phyloP scores from a whole-genome alignment of 495 filamentous ascomycete species.

The Daldinia grandis region DNA sequence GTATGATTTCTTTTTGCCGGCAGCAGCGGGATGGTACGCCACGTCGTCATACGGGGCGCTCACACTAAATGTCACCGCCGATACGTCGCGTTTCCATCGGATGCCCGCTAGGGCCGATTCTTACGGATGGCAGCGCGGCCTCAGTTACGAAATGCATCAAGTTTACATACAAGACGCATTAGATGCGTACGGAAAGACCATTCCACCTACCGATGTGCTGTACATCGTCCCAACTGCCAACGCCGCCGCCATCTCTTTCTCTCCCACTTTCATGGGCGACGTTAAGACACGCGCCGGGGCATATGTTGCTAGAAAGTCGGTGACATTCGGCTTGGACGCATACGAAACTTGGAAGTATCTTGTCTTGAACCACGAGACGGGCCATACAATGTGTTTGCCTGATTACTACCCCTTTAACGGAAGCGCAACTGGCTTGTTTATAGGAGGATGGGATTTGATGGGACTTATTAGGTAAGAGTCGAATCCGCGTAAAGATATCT shows the following conservation, averaged over 20 bases:
- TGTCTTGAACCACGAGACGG: slow-evolving; percentile 47
- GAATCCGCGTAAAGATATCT: neutral
- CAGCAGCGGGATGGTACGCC: slow-evolving; percentile 44
- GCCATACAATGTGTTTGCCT: slow-evolving; percentile 47
- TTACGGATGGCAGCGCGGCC: slow-evolving; percentile 42
- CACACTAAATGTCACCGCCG: slow-evolving; percentile 38
- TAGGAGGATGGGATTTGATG: slow-evolving; percentile 50
- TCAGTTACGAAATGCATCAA: slow-evolving; percentile 37
- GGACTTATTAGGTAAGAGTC: slow-evolving; percentile 41
- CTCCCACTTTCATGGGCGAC: slow-evolving; percentile 43
- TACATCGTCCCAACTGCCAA: slow-evolving; percentile 45
- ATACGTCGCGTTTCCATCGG: slow-evolving; percentile 45
- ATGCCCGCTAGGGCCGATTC: slow-evolving; percentile 37
- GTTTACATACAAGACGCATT: slow-evolving; percentile 47
- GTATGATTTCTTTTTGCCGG: slow-evolving; percentile 45
- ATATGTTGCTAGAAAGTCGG: slow-evolving; percentile 40
- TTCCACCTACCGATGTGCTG: slow-evolving; percentile 40
- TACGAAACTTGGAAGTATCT: slow-evolving; percentile 42
- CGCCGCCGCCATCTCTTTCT: slow-evolving; percentile 41
- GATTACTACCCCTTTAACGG: slow-evolving; percentile 45
- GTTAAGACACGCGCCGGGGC: slow-evolving; percentile 39
- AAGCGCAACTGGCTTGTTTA: slow-evolving; percentile 39
- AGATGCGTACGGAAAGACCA: slow-evolving; percentile 33
- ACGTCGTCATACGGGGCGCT: slow-evolving; percentile 44
- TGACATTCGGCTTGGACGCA: slow-evolving; percentile 44